Base-by-base conservation (phyloP, 2,329 filamentous ascomycete genomes). In the Paradendryphiella salina region DNA sequence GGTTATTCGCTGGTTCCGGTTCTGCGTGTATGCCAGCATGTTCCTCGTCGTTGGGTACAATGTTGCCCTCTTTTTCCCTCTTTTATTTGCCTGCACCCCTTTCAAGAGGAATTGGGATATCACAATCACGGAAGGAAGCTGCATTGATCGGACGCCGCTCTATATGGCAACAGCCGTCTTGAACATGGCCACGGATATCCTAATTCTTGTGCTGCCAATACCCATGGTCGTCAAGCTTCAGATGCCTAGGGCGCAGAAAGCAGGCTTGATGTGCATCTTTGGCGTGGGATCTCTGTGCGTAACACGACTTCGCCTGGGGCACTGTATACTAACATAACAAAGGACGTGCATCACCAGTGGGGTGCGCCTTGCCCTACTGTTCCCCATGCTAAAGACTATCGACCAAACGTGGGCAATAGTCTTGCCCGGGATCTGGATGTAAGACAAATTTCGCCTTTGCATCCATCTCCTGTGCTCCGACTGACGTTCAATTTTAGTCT, bases 21-120 rank as follows among this genome's bases (percentile, higher is more conserved):
- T 54, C 6, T 48, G 50, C 17, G 39, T 59, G 26, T 59, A 50
- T 20, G 46, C 46, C 17, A 59, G 36, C 47, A 62, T 63, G 49
- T 57, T 64, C 45, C 41, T 66, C 32, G 57, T 63, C 13, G 48
- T 64, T 10, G 55, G 53, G 0, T 62, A 57, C 49, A 61, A 57
- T 28, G 51, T 59, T 4, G 60, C 52, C 1, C 45, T 63, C 8
- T 46, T 64, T 10, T 61, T 66, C 23, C 52, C 57, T 0, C 40
- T 64, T 18, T 46, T 64, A n/a, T 65, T 65, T 43, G 46, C 61
- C 5, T 66, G 63, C 33, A 54, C 31, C 1, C 63, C 60, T 7
- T 53, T 64, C 18, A 42, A 32, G 26, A 52, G 46, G 23, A 58
- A 46, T 32, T 63, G 53, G 44, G 61, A 65, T 47, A 21, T 58